Percentiles rank a stretch among this genome's conserved stretches.
phyloP scores from a whole-genome alignment of 371 early-diverging fungal species.

The Lichtheimia ramosa region DNA sequence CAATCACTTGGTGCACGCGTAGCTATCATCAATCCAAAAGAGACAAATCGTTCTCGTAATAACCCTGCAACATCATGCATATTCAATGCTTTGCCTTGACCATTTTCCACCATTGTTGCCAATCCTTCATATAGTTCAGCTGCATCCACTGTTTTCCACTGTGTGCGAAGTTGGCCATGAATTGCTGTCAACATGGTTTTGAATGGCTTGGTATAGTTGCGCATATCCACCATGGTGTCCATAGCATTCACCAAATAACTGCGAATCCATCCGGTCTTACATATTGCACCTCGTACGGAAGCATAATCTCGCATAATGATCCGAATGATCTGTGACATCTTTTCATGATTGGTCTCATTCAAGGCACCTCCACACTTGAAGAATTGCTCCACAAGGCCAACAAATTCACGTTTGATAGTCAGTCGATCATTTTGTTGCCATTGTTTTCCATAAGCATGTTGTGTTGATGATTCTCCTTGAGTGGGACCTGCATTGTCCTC shows the following conservation, averaged over 20 bases:
- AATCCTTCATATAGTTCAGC: slow-evolving; percentile 56
- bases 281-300: slow-evolving; percentile 34
- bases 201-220: slow-evolving; percentile 43
- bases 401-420: slow-evolving; percentile 58
- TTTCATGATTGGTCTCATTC: slow-evolving; percentile 51
- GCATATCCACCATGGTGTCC: slow-evolving; percentile 32
- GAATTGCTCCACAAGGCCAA: slow-evolving; percentile 51
- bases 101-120: slow-evolving; percentile 40
- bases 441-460: slow-evolving; percentile 59
- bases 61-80: slow-evolving; percentile 45
- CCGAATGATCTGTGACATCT: slow-evolving; percentile 53
- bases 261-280: slow-evolving; percentile 58
- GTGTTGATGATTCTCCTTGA: slow-evolving; percentile 24
- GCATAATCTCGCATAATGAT: slow-evolving; percentile 56
- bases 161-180: slow-evolving; percentile 37
- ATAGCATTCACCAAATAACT: slow-evolving; percentile 48
- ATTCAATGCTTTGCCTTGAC: slow-evolving; percentile 40
- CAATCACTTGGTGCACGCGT: slow-evolving; percentile 38
- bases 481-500: neutral
- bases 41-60: slow-evolving; percentile 50
- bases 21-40: slow-evolving; percentile 43
- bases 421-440: slow-evolving; percentile 71
- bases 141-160: slow-evolving; percentile 56
- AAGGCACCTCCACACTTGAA: slow-evolving; percentile 49
- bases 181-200: slow-evolving; percentile 47